phyloP scores from a whole-genome alignment of 768 basidiomycete species.

The Termitomyces sp. region DNA sequence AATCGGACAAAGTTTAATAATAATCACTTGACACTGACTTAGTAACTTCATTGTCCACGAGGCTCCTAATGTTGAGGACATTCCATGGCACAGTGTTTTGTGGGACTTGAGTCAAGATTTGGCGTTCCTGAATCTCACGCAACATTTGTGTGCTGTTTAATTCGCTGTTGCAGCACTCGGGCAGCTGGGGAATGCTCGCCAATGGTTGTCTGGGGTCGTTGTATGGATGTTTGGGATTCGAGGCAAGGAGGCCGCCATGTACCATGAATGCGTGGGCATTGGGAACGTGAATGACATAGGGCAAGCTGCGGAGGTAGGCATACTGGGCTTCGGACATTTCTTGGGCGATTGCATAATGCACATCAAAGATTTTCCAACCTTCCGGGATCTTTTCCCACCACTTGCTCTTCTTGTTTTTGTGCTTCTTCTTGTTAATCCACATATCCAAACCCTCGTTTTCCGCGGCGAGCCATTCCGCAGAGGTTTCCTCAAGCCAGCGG shows the following conservation, averaged over 20 bases:
- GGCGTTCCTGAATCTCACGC: conserved; percentile 59
- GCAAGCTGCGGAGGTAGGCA: conserved; percentile 69
- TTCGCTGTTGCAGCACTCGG: conserved; percentile 13
- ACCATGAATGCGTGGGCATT: conserved; percentile 71
- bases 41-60: conserved; percentile 39
- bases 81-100: conserved; percentile 80
- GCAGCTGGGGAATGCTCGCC: conserved; percentile 45
- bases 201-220: conserved; percentile 63
- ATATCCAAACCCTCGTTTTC: conserved; percentile 27
- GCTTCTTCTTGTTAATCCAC: conserved; percentile 31
- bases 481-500: conserved; percentile 52
- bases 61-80: conserved; percentile 63
- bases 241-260: conserved; percentile 79
- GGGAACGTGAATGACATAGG: conserved; percentile 70
- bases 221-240: conserved; percentile 50
- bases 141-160: conserved; percentile 27
- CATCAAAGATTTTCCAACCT: conserved; percentile 69
- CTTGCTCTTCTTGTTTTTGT: conserved; percentile 19
- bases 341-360: conserved; percentile 73
- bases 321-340: conserved; percentile 58
- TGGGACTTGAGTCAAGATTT: conserved; percentile 60
- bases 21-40: conserved; percentile 25
- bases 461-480: conserved; percentile 34
- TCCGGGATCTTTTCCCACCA: conserved; percentile 53
- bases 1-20: neutral